Conservation (phyloP, 805 yeast species). For the Metschnikowia noctiluminum region DNA sequence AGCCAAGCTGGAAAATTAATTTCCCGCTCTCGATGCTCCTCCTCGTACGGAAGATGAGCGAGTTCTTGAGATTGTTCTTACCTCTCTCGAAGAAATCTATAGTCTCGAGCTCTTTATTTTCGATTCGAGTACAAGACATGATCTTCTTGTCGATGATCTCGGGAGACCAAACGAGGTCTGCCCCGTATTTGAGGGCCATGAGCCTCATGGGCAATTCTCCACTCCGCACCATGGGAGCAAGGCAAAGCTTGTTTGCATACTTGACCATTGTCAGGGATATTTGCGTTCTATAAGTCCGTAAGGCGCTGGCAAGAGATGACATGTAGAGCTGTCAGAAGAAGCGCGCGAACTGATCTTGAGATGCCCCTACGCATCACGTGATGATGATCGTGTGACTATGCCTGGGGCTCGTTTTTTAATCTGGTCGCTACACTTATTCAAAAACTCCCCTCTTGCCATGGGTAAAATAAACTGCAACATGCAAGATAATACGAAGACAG, state of each 20-base stretch:
- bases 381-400: background rate
- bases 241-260: slow-evolving; percentile 72
- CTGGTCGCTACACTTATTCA: too few relatives aligned
- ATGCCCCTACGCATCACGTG: slow-evolving; percentile 1
- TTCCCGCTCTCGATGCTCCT: slow-evolving; percentile 59
- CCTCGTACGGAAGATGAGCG: slow-evolving; percentile 70
- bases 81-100: slow-evolving; percentile 50
- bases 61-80: slow-evolving; percentile 26
- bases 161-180: slow-evolving; percentile 93
- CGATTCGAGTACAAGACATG: slow-evolving; percentile 61
- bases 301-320: background rate
- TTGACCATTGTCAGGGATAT: slow-evolving; percentile 45
- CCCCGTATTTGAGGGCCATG: slow-evolving; percentile 76
- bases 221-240: slow-evolving; percentile 96
- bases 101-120: slow-evolving; percentile 54
- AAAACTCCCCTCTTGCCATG: too few relatives aligned
- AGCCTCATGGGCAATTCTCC: slow-evolving; percentile 92
- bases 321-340: background rate
- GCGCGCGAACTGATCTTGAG: background rate
- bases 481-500: too few relatives aligned
- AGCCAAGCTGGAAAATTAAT: slow-evolving; percentile 87
- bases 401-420: too few relatives aligned
- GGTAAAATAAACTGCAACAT: too few relatives aligned
- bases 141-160: slow-evolving; percentile 89
- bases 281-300: background rate